Conservation (phyloP, 306 rosid genomes). For the Gynostemma pentaphyllum region DNA sequence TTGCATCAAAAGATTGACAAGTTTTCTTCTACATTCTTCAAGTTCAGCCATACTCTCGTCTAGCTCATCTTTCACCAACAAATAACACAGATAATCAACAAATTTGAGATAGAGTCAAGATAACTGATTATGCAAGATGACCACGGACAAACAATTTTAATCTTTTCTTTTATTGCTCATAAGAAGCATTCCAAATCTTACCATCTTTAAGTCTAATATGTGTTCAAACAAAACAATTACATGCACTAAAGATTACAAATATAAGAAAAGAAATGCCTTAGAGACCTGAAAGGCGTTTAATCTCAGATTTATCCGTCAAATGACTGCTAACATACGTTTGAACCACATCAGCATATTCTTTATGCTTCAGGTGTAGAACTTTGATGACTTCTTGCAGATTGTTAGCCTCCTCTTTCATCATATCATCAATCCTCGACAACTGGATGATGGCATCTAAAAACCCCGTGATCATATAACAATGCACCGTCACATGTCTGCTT, state of each 20-base stretch:
- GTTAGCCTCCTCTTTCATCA: conserved; percentile 62
- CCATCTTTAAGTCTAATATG: conserved; percentile 11
- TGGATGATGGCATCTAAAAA: conserved; percentile 55
- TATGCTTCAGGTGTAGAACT: conserved; percentile 53
- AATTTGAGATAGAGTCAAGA: neutral
- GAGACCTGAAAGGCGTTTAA: conserved; percentile 56
- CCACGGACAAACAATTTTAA: neutral
- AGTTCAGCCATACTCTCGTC: conserved; percentile 78
- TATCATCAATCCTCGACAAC: conserved; percentile 67
- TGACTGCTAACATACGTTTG: conserved; percentile 31
- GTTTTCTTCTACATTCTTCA: conserved; percentile 84
- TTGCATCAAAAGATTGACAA: conserved; percentile 79
- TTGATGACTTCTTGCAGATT: conserved; percentile 40
- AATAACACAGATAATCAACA: conserved; percentile 3
- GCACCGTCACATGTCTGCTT: conserved; percentile 6
- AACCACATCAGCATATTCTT: conserved; percentile 45
- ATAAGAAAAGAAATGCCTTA: conserved; percentile 8
- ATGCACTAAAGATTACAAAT: neutral
- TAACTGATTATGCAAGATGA: neutral
- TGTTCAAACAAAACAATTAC: neutral
- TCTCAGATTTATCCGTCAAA: conserved; percentile 44
- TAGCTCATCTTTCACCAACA: conserved; percentile 57
- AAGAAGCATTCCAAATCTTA: neutral
- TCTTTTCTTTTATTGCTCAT: neutral
- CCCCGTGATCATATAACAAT: conserved; percentile 22